Evolutionary conservation across 2,329 filamentous ascomycete genomes (phyloP).

Genomic region (Tolypocladium amazonense): DNA sequence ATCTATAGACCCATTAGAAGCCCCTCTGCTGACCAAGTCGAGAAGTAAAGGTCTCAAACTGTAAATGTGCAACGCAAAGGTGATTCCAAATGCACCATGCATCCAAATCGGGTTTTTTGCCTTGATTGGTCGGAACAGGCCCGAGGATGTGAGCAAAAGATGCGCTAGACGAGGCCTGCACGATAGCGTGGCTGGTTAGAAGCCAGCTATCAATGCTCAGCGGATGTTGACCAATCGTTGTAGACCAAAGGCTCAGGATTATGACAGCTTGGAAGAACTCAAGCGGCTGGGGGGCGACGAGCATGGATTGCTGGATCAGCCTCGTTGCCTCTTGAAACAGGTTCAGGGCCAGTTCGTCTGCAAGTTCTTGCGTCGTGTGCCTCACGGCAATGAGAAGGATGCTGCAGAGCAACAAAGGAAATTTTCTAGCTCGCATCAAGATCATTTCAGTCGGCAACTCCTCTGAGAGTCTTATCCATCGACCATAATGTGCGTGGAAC

Average conservation of each 20-base stretch:
- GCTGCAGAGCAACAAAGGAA: neutral
- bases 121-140: neutral
- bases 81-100: neutral
- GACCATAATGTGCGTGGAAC: neutral
- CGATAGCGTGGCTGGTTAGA: neutral
- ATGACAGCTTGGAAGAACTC: neutral
- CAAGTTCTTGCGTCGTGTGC: neutral
- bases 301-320: neutral
- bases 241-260: neutral
- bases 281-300: neutral
- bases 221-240: neutral
- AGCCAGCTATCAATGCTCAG: neutral
- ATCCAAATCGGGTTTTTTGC: neutral
- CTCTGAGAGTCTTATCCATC: neutral
- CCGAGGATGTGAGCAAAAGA: neutral
- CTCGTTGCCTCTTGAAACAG: neutral
- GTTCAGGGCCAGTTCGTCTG: neutral
- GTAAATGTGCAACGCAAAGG: neutral
- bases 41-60: neutral
- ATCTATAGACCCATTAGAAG: neutral
- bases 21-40: neutral
- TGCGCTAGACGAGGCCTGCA: neutral
- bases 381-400: neutral
- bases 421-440: neutral
- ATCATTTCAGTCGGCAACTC: neutral